phyloP scores from a whole-genome alignment of 2,329 filamentous ascomycete genomes.

The Monosporascus sp. region DNA sequence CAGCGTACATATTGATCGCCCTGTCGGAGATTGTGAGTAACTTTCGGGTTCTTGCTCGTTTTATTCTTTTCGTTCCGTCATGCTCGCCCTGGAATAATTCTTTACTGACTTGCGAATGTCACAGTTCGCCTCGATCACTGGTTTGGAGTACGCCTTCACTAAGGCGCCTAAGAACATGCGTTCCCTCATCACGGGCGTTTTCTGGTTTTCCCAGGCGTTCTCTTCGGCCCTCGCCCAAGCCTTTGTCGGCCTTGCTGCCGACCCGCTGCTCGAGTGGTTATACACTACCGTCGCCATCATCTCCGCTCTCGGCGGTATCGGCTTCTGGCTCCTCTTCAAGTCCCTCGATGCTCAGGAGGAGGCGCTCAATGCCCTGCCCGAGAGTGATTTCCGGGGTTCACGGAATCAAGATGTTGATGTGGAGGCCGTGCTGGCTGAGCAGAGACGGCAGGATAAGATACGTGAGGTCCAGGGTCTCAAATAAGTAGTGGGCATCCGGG shows the following conservation, averaged over 20 bases:
- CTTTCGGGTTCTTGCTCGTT: too few species aligned
- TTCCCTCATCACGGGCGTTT: constrained; percentile 62
- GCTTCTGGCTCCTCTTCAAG: constrained; percentile 65
- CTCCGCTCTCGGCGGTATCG: constrained; percentile 53
- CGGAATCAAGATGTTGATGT: background rate
- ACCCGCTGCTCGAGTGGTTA: constrained; percentile 33
- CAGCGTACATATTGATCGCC: constrained; percentile 43
- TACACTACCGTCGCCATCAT: constrained; percentile 60
- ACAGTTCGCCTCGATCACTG: constrained; percentile 41
- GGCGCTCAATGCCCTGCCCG: constrained; percentile 45
- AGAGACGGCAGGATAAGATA: background rate
- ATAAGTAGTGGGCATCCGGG: too few species aligned
- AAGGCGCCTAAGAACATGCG: constrained; percentile 75
- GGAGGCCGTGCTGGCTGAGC: background rate
- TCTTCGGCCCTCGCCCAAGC: constrained; percentile 63
- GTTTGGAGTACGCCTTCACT: constrained; percentile 69
- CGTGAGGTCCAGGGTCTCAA: too few species aligned
- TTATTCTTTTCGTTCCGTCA: too few species aligned
- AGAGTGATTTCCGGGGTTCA: background rate
- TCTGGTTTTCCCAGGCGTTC: constrained; percentile 22
- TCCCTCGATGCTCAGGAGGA: constrained; percentile 65
- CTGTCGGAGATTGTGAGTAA: constrained; percentile 37
- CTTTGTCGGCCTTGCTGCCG: background rate
- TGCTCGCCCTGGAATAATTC: too few species aligned
- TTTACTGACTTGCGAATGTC: too few species aligned